These are phyloP conservation scores for Pholiota microspora DNA, from an alignment of 768 basidiomycete genomes.

Conservation along the genomic window DNA sequence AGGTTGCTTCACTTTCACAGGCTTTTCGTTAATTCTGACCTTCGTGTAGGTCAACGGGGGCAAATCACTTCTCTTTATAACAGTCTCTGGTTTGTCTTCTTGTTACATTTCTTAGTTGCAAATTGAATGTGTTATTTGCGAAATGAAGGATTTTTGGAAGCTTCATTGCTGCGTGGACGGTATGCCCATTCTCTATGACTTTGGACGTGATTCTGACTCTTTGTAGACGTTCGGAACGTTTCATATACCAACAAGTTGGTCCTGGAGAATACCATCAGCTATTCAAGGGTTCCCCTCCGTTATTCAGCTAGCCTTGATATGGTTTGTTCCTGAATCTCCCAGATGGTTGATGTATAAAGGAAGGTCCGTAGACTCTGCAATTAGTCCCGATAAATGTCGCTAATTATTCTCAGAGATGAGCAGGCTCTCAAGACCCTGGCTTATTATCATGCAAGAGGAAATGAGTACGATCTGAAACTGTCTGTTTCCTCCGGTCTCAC, in stretches of 20 bases:
- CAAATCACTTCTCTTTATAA: constrained; percentile 23
- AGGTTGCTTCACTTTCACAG: background rate
- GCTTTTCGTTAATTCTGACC: background rate
- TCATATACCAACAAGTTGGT: constrained; percentile 53
- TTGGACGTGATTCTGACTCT: background rate
- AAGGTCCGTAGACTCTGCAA: constrained; percentile 10
- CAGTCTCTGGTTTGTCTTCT: constrained; percentile 20
- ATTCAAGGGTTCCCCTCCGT: constrained; percentile 61
- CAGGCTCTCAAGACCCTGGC: constrained; percentile 49
- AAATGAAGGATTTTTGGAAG: constrained; percentile 16
- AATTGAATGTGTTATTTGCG: background rate
- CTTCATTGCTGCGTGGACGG: constrained; percentile 62
- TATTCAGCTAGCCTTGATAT: constrained; percentile 54
- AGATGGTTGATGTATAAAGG: constrained; percentile 71
- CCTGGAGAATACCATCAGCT: constrained; percentile 69
- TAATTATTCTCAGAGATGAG: constrained; percentile 26
- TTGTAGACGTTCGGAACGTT: constrained; percentile 61
- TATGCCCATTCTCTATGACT: constrained; percentile 5
- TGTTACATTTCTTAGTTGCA: background rate
- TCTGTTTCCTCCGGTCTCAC: background rate
- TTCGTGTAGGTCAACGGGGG: constrained; percentile 14
- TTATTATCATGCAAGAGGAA: constrained; percentile 56
- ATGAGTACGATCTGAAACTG: constrained; percentile 20
- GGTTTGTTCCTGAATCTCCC: constrained; percentile 69
- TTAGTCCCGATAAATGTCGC: no score